Evolutionary conservation across 2,329 filamentous ascomycete genomes (phyloP).

Genomic region (Fusarium bulbicola): DNA sequence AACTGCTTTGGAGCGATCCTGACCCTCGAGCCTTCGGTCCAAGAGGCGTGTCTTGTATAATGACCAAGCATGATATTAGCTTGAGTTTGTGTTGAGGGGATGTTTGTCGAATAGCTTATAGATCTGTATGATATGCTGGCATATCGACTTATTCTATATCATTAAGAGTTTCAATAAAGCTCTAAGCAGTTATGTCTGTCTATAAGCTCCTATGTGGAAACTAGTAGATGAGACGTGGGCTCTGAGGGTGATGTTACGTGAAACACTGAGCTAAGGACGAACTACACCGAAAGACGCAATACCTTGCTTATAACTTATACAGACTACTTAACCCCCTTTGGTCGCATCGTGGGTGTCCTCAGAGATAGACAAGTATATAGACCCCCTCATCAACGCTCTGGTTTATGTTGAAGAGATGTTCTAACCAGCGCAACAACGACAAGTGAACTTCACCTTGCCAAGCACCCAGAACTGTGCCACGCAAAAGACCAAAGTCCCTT

Average conservation of each 20-base stretch:
- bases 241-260: fast-evolving
- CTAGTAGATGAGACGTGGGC: fast-evolving
- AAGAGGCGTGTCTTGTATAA: background rate
- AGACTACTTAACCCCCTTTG: fast-evolving
- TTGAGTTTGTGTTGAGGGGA: background rate
- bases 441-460: fast-evolving
- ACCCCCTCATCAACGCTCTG: fast-evolving
- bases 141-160: fast-evolving
- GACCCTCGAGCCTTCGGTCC: slow-evolving; percentile 2
- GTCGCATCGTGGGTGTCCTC: fast-evolving
- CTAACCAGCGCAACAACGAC: no score
- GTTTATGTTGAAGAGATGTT: no score
- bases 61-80: slow-evolving; percentile 9
- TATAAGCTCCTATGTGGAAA: fast-evolving
- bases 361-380: fast-evolving
- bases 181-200: fast-evolving
- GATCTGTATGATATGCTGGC: background rate
- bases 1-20: background rate
- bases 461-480: no score
- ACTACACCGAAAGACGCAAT: no score
- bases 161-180: background rate
- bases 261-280: no score
- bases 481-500: no score
- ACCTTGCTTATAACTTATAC: no score
- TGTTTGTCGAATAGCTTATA: fast-evolving